Percentiles rank a stretch among this genome's conserved stretches.
phyloP scores from a whole-genome alignment of 768 basidiomycete genomes.

The Amanita pallidorosea region DNA sequence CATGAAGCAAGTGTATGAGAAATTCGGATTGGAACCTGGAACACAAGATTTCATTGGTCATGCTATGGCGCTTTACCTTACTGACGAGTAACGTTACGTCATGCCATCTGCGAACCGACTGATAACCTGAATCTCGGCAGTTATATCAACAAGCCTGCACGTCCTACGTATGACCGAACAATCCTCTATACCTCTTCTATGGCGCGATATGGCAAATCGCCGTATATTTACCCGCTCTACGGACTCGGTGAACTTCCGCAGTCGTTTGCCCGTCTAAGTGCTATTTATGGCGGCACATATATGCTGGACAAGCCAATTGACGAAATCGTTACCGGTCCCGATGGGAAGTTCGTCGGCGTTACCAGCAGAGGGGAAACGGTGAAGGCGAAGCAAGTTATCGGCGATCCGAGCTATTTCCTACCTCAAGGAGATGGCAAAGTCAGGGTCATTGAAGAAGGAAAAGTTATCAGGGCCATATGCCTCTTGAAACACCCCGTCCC shows the following conservation, averaged over 20 bases:
- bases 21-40: slow-evolving; percentile 93
- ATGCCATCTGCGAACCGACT: not conserved
- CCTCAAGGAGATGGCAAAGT: slow-evolving; percentile 59
- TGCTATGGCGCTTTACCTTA: slow-evolving; percentile 96
- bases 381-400: slow-evolving; percentile 95
- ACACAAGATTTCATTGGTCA: slow-evolving; percentile 99
- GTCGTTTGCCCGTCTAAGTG: slow-evolving; percentile 94
- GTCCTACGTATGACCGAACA: slow-evolving; percentile 87
- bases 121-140: slow-evolving; percentile 26
- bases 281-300: slow-evolving; percentile 98
- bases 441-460: slow-evolving; percentile 85
- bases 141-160: slow-evolving; percentile 88
- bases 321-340: slow-evolving; percentile 74
- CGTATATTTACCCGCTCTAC: slow-evolving; percentile 98
- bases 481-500: slow-evolving; percentile 97
- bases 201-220: slow-evolving; percentile 98
- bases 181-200: slow-evolving; percentile 96
- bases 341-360: slow-evolving; percentile 91
- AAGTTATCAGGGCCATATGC: slow-evolving; percentile 95
- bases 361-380: slow-evolving; percentile 84
- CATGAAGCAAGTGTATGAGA: slow-evolving; percentile 93
- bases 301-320: slow-evolving; percentile 97
- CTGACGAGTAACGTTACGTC: slow-evolving; percentile 73
- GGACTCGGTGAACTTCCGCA: slow-evolving; percentile 98
- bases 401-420: slow-evolving; percentile 96